Evolutionary conservation across 306 rosid species (phyloP).

Genomic region (barrel medic (Medicago truncatula)): DNA sequence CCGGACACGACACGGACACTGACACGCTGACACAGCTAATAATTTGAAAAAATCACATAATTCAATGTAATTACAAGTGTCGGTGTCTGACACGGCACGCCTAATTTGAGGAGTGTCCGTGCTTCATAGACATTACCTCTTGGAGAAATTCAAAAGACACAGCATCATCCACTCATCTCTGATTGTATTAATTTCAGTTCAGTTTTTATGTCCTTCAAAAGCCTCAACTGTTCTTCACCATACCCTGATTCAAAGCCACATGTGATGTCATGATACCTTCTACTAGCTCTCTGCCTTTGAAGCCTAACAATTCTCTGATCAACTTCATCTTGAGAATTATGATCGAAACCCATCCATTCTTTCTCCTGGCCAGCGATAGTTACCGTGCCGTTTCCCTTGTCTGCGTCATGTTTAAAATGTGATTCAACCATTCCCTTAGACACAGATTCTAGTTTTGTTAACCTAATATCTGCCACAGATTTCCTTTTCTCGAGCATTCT

Average conservation of each 20-base stretch:
- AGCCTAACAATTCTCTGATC: slow-evolving; percentile 59
- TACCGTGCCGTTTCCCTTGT: slow-evolving; percentile 47
- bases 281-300: slow-evolving; percentile 52
- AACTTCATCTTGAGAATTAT: slow-evolving; percentile 51
- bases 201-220: slow-evolving; percentile 71
- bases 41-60: no score
- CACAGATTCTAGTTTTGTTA: slow-evolving; percentile 50
- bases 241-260: slow-evolving; percentile 40
- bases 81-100: no score
- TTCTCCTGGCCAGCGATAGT: slow-evolving; percentile 37
- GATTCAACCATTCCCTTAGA: slow-evolving; percentile 41
- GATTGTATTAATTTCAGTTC: slow-evolving; percentile 61
- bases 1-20: no score
- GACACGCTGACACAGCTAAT: no score
- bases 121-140: slow-evolving; percentile 80
- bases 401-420: slow-evolving; percentile 36
- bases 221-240: slow-evolving; percentile 65
- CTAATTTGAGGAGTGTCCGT: no score
- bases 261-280: slow-evolving; percentile 60
- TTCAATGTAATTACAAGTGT: no score
- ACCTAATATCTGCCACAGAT: slow-evolving; percentile 44
- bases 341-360: slow-evolving; percentile 41
- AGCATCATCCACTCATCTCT: slow-evolving; percentile 57
- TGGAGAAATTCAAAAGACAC: slow-evolving; percentile 48
- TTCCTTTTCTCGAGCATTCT: slow-evolving; percentile 42